Conservation (phyloP, 257 asterid species). For the Petrea volubilis region DNA sequence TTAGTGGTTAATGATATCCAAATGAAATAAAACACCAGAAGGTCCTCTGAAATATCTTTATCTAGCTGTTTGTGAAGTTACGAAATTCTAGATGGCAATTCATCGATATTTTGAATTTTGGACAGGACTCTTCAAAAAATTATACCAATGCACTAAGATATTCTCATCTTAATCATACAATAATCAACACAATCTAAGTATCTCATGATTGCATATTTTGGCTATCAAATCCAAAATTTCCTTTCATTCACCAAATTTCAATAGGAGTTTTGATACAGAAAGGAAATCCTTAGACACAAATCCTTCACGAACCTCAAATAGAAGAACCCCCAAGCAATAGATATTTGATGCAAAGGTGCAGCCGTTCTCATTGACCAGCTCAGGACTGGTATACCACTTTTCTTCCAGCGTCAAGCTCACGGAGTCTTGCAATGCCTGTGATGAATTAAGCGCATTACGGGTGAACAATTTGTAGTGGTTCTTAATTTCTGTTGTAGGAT, state of each 20-base stretch:
- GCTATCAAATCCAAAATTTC: conserved; percentile 16
- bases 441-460: conserved; percentile 34
- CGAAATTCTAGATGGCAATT: conserved; percentile 4
- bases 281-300: conserved; percentile 19
- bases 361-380: conserved; percentile 50
- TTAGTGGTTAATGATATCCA: not conserved
- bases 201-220: not conserved
- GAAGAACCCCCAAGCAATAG: conserved; percentile 84
- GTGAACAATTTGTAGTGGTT: conserved; percentile 28
- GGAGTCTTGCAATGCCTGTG: conserved; percentile 41
- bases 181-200: not conserved
- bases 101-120: not conserved
- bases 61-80: not conserved
- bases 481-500: conserved; percentile 33
- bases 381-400: conserved; percentile 91
- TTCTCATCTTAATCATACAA: conserved; percentile 1
- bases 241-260: conserved; percentile 12
- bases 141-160: not conserved
- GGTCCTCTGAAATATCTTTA: not conserved
- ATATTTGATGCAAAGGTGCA: conserved; percentile 76
- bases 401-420: conserved; percentile 49
- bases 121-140: conserved; percentile 23
- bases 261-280: conserved; percentile 7
- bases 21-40: not conserved
- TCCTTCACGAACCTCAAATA: conserved; percentile 81